These are phyloP conservation scores for Pythium brachiatum DNA, from an alignment of 352 stramenopile genomes.

Conservation along the genomic window DNA sequence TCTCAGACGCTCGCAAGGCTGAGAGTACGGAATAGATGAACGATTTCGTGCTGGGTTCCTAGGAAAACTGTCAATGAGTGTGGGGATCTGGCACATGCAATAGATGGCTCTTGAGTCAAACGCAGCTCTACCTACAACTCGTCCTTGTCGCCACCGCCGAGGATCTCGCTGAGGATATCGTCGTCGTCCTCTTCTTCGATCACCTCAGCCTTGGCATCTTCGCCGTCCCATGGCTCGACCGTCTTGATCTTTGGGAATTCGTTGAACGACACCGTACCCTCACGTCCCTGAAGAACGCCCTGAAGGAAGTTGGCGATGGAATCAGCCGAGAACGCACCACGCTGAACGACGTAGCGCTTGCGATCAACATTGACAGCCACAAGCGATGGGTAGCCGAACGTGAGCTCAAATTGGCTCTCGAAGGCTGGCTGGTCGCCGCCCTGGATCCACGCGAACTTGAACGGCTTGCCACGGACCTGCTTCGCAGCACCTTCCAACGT, in stretches of 20 bases:
- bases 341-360: conserved; percentile 82
- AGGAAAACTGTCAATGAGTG: background rate
- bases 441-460: conserved; percentile 91
- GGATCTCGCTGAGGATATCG: conserved; percentile 86
- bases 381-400: conserved; percentile 90
- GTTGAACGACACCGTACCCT: conserved; percentile 61
- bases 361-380: conserved; percentile 87
- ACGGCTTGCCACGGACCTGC: conserved; percentile 85
- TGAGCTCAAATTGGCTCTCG: conserved; percentile 86
- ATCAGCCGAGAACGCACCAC: conserved; percentile 60
- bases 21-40: background rate
- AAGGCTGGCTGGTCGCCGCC: conserved; percentile 82
- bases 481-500: conserved; percentile 83
- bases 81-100: background rate
- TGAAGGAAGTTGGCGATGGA: conserved; percentile 77
- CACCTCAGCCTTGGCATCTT: conserved; percentile 72
- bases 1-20: conserved; percentile 12
- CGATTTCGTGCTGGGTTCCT: background rate
- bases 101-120: background rate
- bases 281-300: conserved; percentile 63
- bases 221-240: conserved; percentile 73
- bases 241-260: conserved; percentile 62
- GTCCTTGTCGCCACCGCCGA: conserved; percentile 65
- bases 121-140: conserved; percentile 57
- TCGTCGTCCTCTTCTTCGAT: conserved; percentile 82